Conservation (phyloP, 148 eudicot species). For the Agrostemma githago region DNA sequence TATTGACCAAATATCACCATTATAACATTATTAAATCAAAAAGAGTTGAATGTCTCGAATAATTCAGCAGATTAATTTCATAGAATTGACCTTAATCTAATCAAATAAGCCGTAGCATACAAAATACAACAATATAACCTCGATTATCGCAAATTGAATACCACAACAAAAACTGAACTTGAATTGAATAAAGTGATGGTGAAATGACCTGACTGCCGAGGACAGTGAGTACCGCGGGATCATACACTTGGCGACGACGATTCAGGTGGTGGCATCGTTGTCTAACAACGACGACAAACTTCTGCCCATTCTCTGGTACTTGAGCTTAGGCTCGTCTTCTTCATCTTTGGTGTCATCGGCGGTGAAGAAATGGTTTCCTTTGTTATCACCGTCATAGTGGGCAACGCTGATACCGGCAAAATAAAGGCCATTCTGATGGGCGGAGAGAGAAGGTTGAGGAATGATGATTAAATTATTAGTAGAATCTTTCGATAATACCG, state of each 20-base stretch:
- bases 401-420: conserved; percentile 52
- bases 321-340: conserved; percentile 88
- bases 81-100: neutral
- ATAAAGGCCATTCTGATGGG: conserved; percentile 49
- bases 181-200: neutral
- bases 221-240: conserved; percentile 89
- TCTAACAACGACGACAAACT: conserved; percentile 63
- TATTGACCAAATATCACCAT: neutral
- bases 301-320: conserved; percentile 97
- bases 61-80: neutral
- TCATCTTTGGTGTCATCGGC: conserved; percentile 40
- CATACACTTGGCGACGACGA: conserved; percentile 86
- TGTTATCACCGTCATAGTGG: conserved; percentile 29
- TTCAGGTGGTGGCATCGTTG: conserved; percentile 61
- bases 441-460: neutral
- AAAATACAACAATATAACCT: neutral
- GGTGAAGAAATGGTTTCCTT: conserved; percentile 27
- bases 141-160: neutral
- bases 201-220: conserved; percentile 71
- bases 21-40: neutral
- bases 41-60: neutral
- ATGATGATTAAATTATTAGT: neutral
- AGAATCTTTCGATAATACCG: too few relatives aligned
- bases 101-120: neutral
- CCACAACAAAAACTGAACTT: neutral